Evolutionary conservation across 208 protist species (phyloP), one percentile per base, ranked within the genome.

Genomic region (Leishmania guyanensis): DNA sequence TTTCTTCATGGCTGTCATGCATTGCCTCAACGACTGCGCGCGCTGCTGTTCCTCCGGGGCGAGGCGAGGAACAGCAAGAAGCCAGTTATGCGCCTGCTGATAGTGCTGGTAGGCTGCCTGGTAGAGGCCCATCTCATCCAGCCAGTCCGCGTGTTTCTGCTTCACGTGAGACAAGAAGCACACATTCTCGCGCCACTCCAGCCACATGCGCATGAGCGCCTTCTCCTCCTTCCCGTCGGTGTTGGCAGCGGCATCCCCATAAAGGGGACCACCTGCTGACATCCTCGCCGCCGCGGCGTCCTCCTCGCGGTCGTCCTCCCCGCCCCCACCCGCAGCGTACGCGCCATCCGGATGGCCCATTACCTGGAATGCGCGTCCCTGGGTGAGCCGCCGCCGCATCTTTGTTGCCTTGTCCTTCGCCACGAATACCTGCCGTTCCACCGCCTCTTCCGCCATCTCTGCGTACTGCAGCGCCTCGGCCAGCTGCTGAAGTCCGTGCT

Each of bases 11-110:
- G 85, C 78, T 43, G 77, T 74, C 78, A 93, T 85, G 20, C 69
- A 72, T 66, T 80, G 68, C 66, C 84, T 88, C 77, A 96, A 78
- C n/a, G 75, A 43, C 65, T 86, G 74, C 12, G 77, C 62, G 16
- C 90, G 90, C 68, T 65, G 72, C 66, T 81, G 79, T 76, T 96
- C 93, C 60, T 86, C 85, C 22, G 50, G 64, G 14, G 81, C 89
- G 5, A 85, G 88, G 26, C 76, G 75, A 39, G 77, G 76, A 29
- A 94, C 75, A 6, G 86, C 83, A 26, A 86, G 80, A 5, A 93
- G 90, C 91, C 91, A 96, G 4, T 86, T 84, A n/a, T 91, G 85
- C 56, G 88, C 85, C 83, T 94, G 87, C 66, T 92, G 86, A 62
- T 90, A 92, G 39, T 91, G 84, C 64, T 84, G 68, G 20, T 88